These are phyloP conservation scores for Rhodotorula sp. DNA, from an alignment of 1,284 basidiomycete species.

Conservation along the genomic window DNA sequence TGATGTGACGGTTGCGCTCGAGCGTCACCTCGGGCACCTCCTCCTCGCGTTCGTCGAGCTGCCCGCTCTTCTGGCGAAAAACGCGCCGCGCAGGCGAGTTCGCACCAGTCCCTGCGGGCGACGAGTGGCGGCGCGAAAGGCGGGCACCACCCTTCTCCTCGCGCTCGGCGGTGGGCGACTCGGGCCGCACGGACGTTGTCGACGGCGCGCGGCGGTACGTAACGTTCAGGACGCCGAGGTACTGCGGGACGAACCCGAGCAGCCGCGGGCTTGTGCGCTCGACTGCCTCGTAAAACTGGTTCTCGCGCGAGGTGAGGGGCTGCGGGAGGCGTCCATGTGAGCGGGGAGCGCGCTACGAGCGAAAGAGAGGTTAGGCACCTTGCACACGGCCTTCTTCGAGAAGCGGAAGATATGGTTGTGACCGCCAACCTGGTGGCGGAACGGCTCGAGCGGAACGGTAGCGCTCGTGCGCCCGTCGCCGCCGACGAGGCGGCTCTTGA, in stretches of 20 bases:
- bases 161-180: not conserved
- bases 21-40: constrained; percentile 72
- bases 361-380: constrained; percentile 60
- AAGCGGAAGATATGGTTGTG: constrained; percentile 98
- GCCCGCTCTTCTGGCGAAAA: constrained; percentile 26
- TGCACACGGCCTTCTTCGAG: constrained; percentile 95
- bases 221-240: constrained; percentile 97
- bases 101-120: not conserved
- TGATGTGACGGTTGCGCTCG: constrained; percentile 90
- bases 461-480: constrained; percentile 49
- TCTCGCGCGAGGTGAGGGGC: constrained; percentile 95
- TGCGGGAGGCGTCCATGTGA: constrained; percentile 50
- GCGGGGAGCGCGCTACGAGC: not conserved
- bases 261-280: constrained; percentile 89
- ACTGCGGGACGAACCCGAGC: constrained; percentile 90
- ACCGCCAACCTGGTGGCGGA: constrained; percentile 96
- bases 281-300: constrained; percentile 96
- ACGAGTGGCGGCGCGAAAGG: constrained; percentile 9
- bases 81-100: constrained; percentile 24
- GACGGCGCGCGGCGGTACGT: constrained; percentile 66
- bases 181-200: not conserved
- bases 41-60: constrained; percentile 41
- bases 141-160: not conserved
- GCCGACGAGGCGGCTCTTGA: constrained; percentile 30
- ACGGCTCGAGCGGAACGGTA: constrained; percentile 93